These are phyloP conservation scores for Madurella fahalii DNA, from an alignment of 2,329 filamentous ascomycete genomes.

Conservation along the genomic window DNA sequence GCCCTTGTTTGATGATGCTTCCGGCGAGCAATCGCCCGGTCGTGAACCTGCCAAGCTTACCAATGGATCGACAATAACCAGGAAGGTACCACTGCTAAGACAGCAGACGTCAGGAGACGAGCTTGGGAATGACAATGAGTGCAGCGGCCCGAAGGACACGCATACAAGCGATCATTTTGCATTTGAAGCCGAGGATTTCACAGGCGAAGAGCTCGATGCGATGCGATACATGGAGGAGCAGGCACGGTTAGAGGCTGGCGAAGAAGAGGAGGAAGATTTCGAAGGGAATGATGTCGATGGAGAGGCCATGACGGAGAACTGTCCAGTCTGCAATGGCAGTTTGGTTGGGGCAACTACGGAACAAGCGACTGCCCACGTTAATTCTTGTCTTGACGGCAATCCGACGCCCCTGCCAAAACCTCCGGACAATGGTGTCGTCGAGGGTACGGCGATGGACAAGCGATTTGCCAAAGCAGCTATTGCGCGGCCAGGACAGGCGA, in stretches of 20 bases:
- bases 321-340: slow-evolving; percentile 72
- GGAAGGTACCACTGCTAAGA: slow-evolving; percentile 13
- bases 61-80: slow-evolving; percentile 13
- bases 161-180: slow-evolving; percentile 36
- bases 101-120: slow-evolving; percentile 19
- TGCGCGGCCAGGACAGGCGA: slow-evolving; percentile 74
- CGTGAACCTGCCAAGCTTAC: slow-evolving; percentile 16
- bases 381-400: slow-evolving; percentile 84
- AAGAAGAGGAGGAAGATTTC: slow-evolving; percentile 45
- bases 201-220: slow-evolving; percentile 63
- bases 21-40: background rate
- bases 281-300: slow-evolving; percentile 31
- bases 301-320: slow-evolving; percentile 42
- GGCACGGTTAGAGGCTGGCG: slow-evolving; percentile 55
- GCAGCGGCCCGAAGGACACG: slow-evolving; percentile 33
- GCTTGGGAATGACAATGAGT: slow-evolving; percentile 17
- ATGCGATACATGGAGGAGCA: slow-evolving; percentile 74
- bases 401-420: slow-evolving; percentile 52
- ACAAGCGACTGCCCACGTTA: slow-evolving; percentile 80
- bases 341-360: slow-evolving; percentile 58
- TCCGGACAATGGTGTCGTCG: slow-evolving; percentile 25
- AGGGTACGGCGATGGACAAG: slow-evolving; percentile 44
- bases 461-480: slow-evolving; percentile 65
- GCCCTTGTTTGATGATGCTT: slow-evolving; percentile 5
- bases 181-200: slow-evolving; percentile 40